Evolutionary conservation across 805 yeast species (phyloP).

Genomic region (Wickerhamomyces ciferrii): DNA sequence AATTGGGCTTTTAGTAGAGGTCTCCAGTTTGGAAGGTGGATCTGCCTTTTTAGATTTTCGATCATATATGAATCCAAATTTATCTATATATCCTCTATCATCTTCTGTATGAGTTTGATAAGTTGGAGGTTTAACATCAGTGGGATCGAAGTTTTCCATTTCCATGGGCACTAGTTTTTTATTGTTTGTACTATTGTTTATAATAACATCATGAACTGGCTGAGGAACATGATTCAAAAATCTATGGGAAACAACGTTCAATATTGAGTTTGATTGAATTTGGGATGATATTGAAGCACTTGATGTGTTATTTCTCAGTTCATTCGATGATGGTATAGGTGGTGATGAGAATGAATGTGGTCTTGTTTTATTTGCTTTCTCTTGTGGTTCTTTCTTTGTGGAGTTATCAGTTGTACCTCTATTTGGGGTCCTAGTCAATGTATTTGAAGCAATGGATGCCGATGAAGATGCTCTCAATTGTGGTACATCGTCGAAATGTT

Average conservation of each 20-base stretch:
- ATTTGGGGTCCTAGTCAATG: background rate
- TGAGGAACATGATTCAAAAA: conserved; percentile 17
- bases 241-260: conserved; percentile 13
- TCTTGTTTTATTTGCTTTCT: conserved; percentile 6
- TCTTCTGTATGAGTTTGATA: conserved; percentile 5
- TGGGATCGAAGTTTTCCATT: conserved; percentile 30
- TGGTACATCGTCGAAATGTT: conserved; percentile 8
- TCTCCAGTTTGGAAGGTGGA: background rate
- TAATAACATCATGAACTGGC: conserved; percentile 15
- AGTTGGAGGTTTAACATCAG: conserved; percentile 27
- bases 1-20: background rate
- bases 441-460: background rate
- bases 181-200: conserved; percentile 1
- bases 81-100: conserved; percentile 30
- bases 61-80: conserved; percentile 44
- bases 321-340: background rate
- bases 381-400: conserved; percentile 5
- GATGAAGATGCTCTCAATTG: background rate
- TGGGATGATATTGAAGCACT: conserved; percentile 6
- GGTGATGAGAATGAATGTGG: conserved; percentile 17
- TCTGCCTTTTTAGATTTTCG: conserved; percentile 9
- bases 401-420: background rate
- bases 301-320: background rate
- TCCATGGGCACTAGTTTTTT: conserved; percentile 32
- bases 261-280: background rate